Evolutionary conservation across 1,284 basidiomycete genomes (phyloP).

Genomic region (Cutaneotrichosporon cyanovorans): DNA sequence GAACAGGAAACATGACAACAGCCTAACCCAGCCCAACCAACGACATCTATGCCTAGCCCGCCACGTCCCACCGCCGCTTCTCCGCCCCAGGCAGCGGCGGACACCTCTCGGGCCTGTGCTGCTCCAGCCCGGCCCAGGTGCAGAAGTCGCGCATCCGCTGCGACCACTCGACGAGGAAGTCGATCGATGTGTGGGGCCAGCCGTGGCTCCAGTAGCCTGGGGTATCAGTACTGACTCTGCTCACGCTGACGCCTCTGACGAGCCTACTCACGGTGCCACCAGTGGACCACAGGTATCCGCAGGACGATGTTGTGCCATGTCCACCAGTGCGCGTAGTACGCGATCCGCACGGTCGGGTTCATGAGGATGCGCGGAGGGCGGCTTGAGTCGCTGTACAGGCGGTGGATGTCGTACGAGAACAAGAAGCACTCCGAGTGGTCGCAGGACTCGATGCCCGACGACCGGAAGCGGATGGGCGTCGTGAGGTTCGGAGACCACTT

Average conservation of each 20-base stretch:
- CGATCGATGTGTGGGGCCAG: slow-evolving; percentile 16
- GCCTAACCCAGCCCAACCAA: no score
- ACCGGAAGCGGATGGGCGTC: slow-evolving; percentile 50
- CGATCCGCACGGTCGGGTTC: slow-evolving; percentile 49
- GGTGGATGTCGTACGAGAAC: slow-evolving; percentile 54
- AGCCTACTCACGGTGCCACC: slow-evolving; percentile 46
- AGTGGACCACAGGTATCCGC: slow-evolving; percentile 47
- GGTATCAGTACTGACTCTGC: neutral
- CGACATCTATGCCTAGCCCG: no score
- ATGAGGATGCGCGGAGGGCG: slow-evolving; percentile 47
- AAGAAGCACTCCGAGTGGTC: slow-evolving; percentile 54
- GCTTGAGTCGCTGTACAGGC: slow-evolving; percentile 45
- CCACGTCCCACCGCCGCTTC: neutral
- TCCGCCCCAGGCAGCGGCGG: slow-evolving; percentile 18
- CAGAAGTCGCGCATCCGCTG: slow-evolving; percentile 24
- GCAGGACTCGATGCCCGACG: slow-evolving; percentile 48
- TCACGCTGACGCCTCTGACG: neutral
- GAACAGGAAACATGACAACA: no score
- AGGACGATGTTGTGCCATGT: slow-evolving; percentile 50
- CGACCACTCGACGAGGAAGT: slow-evolving; percentile 24
- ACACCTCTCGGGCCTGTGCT: slow-evolving; percentile 19
- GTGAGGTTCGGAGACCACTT: slow-evolving; percentile 40
- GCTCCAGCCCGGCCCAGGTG: slow-evolving; percentile 27
- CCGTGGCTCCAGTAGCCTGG: slow-evolving; percentile 26
- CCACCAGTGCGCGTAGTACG: slow-evolving; percentile 47